phyloP scores from a whole-genome alignment of 805 yeast genomes.

The Yarrowia keelungensis region DNA sequence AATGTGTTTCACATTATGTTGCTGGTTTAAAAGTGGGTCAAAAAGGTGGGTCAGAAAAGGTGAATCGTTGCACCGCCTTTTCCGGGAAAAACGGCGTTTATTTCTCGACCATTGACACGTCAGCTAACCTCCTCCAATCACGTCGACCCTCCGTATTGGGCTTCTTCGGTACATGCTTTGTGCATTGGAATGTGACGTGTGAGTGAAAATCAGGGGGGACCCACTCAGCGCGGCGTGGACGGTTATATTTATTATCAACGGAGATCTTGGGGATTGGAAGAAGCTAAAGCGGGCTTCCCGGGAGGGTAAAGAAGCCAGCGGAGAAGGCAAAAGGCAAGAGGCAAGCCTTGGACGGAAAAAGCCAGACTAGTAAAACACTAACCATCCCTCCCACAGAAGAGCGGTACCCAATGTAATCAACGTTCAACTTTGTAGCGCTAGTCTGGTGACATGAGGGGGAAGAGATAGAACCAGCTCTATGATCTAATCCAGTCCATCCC shows the following conservation, averaged over 20 bases:
- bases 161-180: slow-evolving; percentile 11
- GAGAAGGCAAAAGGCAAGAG: no score
- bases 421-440: slow-evolving; percentile 14
- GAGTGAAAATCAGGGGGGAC: slow-evolving; percentile 10
- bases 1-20: slow-evolving; percentile 19
- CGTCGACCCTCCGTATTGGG: background rate
- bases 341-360: background rate
- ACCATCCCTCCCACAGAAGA: background rate
- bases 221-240: background rate
- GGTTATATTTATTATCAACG: background rate
- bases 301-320: no score
- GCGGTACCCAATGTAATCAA: background rate
- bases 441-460: slow-evolving; percentile 12
- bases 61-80: no score
- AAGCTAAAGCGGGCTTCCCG: no score
- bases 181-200: slow-evolving; percentile 16
- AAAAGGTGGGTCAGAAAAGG: no score
- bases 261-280: background rate
- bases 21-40: background rate
- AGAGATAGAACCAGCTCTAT: background rate
- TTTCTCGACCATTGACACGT: background rate
- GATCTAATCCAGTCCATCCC: no score
- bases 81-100: no score
- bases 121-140: no score
- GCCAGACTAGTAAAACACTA: background rate